These are phyloP conservation scores for Globisporangium apiculatum DNA, from an alignment of 352 stramenopile species.

Conservation along the genomic window DNA sequence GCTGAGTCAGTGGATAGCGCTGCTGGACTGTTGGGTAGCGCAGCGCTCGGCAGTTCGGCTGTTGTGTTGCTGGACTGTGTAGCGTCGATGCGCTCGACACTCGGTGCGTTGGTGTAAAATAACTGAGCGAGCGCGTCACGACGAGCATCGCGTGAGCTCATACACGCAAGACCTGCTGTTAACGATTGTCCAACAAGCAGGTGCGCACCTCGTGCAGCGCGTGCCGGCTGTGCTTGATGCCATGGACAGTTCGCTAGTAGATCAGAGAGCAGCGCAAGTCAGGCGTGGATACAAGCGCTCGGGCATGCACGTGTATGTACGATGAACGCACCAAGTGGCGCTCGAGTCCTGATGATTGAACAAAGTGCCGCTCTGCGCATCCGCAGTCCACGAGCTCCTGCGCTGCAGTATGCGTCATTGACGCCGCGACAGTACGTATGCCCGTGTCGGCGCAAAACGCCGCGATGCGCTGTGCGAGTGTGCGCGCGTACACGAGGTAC, in stretches of 20 bases:
- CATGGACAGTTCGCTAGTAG: constrained; percentile 6
- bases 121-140: constrained; percentile 9
- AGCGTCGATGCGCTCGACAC: constrained; percentile 8
- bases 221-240: constrained; percentile 2
- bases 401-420: background rate
- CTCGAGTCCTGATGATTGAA: constrained; percentile 23
- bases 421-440: constrained; percentile 3
- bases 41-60: no score
- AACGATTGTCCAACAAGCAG: no score
- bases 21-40: no score
- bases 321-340: constrained; percentile 30
- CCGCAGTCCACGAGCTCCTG: constrained; percentile 31
- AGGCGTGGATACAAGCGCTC: background rate
- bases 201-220: constrained; percentile 7
- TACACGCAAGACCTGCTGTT: background rate
- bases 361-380: constrained; percentile 24
- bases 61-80: background rate
- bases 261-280: background rate
- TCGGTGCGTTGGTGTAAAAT: constrained; percentile 17
- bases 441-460: constrained; percentile 28
- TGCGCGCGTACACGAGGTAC: constrained; percentile 21
- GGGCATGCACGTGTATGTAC: background rate
- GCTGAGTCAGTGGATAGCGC: background rate
- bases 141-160: background rate
- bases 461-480: constrained; percentile 20